These are phyloP conservation scores for Cladosporium velox DNA, from an alignment of 2,329 filamentous ascomycete species.

Conservation along the genomic window DNA sequence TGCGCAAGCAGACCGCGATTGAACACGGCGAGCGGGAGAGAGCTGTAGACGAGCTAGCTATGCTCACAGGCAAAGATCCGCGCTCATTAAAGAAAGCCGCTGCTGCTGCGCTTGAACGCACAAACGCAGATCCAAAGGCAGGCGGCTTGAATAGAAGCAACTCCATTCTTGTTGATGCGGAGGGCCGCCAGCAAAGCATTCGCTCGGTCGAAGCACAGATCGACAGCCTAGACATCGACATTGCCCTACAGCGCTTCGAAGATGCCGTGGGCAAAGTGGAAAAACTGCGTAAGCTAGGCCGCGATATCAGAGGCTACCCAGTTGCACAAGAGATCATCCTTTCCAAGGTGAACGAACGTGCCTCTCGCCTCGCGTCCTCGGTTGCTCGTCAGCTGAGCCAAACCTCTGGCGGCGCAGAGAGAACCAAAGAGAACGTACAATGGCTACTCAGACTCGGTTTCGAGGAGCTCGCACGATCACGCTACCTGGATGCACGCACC, in stretches of 20 bases:
- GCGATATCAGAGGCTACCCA: constrained; percentile 78
- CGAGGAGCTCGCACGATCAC: constrained; percentile 84
- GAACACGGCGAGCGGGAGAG: constrained; percentile 87
- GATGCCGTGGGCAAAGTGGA: constrained; percentile 81
- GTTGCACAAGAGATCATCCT: constrained; percentile 91
- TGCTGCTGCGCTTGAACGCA: constrained; percentile 54
- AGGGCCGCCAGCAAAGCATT: constrained; percentile 93
- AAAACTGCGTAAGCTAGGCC: constrained; percentile 76
- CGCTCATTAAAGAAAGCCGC: constrained; percentile 61
- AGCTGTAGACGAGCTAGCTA: constrained; percentile 37
- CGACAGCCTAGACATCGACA: constrained; percentile 93
- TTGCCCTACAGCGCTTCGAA: constrained; percentile 87
- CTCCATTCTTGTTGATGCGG: constrained; percentile 83
- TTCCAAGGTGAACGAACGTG: constrained; percentile 85
- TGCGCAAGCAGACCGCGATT: constrained; percentile 80
- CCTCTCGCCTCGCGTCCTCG: constrained; percentile 72
- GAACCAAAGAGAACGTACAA: constrained; percentile 76
- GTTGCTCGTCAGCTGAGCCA: constrained; percentile 76
- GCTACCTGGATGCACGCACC: constrained; percentile 78
- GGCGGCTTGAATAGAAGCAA: constrained; percentile 33
- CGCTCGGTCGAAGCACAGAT: constrained; percentile 95
- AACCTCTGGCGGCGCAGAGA: constrained; percentile 72
- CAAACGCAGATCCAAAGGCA: constrained; percentile 51
- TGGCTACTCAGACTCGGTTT: constrained; percentile 88
- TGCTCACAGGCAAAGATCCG: constrained; percentile 36